phyloP scores from a whole-genome alignment of 129 eudicot species.

The Helianthus annuus region HanXRQr2.0-SUNRISE NC_035446.2:137254355-137254854 shows the following conservation, averaged over 20 bases:
- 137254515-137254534: conserved; percentile 43
- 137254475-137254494: conserved; percentile 41
- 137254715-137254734: conserved; percentile 86
- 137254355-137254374: conserved; percentile 75
- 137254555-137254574: conserved; percentile 96
- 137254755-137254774: conserved; percentile 30
- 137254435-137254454: conserved; percentile 76
- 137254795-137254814: conserved; percentile 65
- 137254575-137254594: conserved; percentile 68
- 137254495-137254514: conserved; percentile 24
- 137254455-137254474: conserved; percentile 57
- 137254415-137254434: conserved; percentile 70
- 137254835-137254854: conserved; percentile 44
- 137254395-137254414: conserved; percentile 81
- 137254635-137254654: conserved; percentile 76
- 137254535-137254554: conserved; percentile 51
- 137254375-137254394: conserved; percentile 78
- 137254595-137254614: conserved; percentile 68
- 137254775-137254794: conserved; percentile 64
- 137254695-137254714: conserved; percentile 76
- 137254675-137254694: conserved; percentile 85
- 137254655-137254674: conserved; percentile 63
- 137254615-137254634: conserved; percentile 74
- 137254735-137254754: conserved; percentile 85
- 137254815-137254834: conserved; percentile 35